Evolutionary conservation across 139 green algal species (phyloP), one percentile per base, ranked within the genome.

Genomic region (Pycnococcus provasolii): DNA sequence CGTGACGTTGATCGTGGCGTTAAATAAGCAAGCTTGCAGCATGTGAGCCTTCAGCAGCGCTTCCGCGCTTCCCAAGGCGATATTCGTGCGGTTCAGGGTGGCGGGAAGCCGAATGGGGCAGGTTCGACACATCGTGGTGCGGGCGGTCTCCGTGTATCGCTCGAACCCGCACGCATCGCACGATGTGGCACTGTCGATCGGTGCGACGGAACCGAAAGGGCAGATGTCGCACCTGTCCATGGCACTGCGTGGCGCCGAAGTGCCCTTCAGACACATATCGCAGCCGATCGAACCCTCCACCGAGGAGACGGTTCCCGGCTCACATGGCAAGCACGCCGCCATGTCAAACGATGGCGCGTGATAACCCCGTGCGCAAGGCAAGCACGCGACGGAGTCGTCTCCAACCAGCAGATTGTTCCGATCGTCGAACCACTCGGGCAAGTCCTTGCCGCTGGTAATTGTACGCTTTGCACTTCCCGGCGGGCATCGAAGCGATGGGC

Each of bases 151-250:
- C 15, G 50, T 41, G 51, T 58, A 69, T 37, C 37, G 51, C 4
- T 50, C 41, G n/a, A 60, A 46, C 2, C 45, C 45, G 62, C 62
- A 69, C 5, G 4, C 3, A 3, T 44, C 37, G n/a, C 62, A 69
- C 47, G 3, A 11, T 3, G 37, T 26, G 3, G 39, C 3, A 13
- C 62, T 47, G 3, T 45, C 8, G 26, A 9, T n/a, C 3, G 62
- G 62, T n/a, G 50, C 40, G 42, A 40, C 42, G 46, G 47, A 58
- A 4, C 62, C 62, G 5, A 15, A 8, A 2, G 47, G 62, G 47
- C 62, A 69, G 9, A 4, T n/a, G 37, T 46, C 39, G 47, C 62
- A 69, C 3, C 8, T 8, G n/a, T 13, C 9, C 40, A 26, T 50
- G 4, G 46, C 62, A 3, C 4, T 26, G n/a, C 3, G n/a, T 37